Conservation (phyloP, 2,329 filamentous ascomycete genomes). For the Bipolaris sorokiniana region DNA sequence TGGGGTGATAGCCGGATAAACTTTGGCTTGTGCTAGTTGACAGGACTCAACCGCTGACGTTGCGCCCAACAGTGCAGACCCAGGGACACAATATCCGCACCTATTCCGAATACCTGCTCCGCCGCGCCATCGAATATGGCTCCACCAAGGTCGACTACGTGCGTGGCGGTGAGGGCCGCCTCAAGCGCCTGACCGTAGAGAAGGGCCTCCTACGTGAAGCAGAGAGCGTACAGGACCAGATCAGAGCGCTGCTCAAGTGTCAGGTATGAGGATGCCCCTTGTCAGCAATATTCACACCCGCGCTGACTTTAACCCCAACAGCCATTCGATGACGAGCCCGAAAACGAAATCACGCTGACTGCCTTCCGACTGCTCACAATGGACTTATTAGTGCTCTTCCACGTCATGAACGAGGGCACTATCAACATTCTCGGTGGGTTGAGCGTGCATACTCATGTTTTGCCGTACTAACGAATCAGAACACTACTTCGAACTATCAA, state of each 20-base stretch:
- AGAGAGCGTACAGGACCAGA: constrained; percentile 86
- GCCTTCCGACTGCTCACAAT: constrained; percentile 91
- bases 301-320: constrained; percentile 42
- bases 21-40: background rate
- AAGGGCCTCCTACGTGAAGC: constrained; percentile 93
- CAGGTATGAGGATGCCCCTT: constrained; percentile 64
- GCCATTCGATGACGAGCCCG: constrained; percentile 85
- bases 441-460: background rate
- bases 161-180: constrained; percentile 75
- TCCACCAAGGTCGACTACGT: constrained; percentile 92
- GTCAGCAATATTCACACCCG: background rate
- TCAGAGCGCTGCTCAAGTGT: constrained; percentile 84
- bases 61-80: constrained; percentile 75
- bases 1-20: background rate
- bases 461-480: constrained; percentile 59
- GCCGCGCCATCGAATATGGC: constrained; percentile 80
- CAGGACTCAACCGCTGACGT: constrained; percentile 45
- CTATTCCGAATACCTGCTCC: constrained; percentile 85
- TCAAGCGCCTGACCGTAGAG: constrained; percentile 86
- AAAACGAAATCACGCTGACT: constrained; percentile 95
- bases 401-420: constrained; percentile 93
- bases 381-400: constrained; percentile 87
- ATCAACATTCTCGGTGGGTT: constrained; percentile 90
- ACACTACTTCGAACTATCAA: constrained; percentile 98
- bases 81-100: constrained; percentile 94